Base-by-base conservation (phyloP, 1,284 basidiomycete genomes). In the Marasmius oreades region DNA sequence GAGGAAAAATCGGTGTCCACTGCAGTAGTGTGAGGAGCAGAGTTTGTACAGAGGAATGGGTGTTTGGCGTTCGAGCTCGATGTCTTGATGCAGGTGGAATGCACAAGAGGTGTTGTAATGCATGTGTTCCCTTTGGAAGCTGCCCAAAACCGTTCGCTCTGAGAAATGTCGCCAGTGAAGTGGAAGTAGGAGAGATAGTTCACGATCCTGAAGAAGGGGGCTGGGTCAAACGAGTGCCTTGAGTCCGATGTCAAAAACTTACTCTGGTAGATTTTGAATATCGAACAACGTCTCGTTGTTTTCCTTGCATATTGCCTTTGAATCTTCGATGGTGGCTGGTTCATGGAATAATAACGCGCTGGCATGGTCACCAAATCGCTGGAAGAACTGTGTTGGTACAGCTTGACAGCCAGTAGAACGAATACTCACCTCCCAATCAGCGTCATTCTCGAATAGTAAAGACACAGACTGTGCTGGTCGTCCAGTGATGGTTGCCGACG, bases 11-110 rank as follows among this genome's bases (percentile, higher is more conserved):
- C 61, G 2, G 63, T 64, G 51, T 64, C 60, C 8, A 64, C 61
- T 18, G 59, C 48, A 34, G 46, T 55, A 16, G 61, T 62, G 50
- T 59, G 61, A 3, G 60, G 63, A 10, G 61, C 63, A 11, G 61
- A 62, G 52, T 64, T 64, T 5, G 63, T 62, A 52, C 63, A 64
- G 8, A 64, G 37, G 34, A 64, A 62, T 7, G 59, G 61, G 20
- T 56, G 44, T 51, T 55, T 57, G 26, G 33, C 24, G 18, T 8
- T 45, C 23, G 28, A 1, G 1, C 14, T 18, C 6, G 47, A 28
- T 4, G 20, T 26, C 11, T 14, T n/a, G n/a, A n/a, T n/a, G n/a
- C n/a, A 36, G 11, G 37, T 42, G 28, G 55, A 52, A 3, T 47
- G 52, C 16, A 39, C n/a, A 3, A 51, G 6, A n/a, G 28, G 28